Evolutionary conservation across 495 filamentous ascomycete genomes (phyloP).

Genomic region (Neurospora intermedia): DNA sequence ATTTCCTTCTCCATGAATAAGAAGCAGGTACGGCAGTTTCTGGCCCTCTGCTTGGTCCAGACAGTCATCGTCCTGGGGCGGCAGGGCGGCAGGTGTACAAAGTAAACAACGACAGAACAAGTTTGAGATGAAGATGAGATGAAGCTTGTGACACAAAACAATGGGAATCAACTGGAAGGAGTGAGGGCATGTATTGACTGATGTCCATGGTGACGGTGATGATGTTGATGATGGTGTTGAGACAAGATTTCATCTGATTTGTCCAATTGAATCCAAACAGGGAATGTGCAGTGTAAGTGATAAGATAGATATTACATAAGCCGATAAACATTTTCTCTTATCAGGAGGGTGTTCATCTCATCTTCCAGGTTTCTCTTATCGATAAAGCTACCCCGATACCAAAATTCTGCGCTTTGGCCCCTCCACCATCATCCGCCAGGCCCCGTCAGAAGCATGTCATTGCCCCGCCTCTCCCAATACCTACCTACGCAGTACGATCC

Average conservation of each 20-base stretch:
- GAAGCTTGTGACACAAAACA: background rate
- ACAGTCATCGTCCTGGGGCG: background rate
- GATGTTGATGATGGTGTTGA: background rate
- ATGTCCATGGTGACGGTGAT: background rate
- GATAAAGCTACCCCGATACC: background rate
- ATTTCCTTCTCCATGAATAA: background rate
- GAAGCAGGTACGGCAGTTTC: background rate
- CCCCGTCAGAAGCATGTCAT: background rate
- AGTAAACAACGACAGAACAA: background rate
- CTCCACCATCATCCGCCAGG: background rate
- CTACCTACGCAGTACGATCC: too few species aligned
- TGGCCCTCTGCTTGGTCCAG: background rate
- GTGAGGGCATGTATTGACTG: background rate
- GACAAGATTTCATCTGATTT: background rate
- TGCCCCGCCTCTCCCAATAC: background rate
- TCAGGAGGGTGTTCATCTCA: background rate
- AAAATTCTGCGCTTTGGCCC: background rate
- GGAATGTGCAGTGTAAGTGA: background rate
- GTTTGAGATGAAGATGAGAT: background rate
- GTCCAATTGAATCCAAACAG: background rate
- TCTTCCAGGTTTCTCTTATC: background rate
- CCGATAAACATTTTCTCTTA: background rate
- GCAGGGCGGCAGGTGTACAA: background rate
- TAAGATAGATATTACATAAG: background rate
- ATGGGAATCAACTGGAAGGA: background rate